Conservation (phyloP, 2,329 filamentous ascomycete species). For the Aspergillus hiratsukae region DNA sequence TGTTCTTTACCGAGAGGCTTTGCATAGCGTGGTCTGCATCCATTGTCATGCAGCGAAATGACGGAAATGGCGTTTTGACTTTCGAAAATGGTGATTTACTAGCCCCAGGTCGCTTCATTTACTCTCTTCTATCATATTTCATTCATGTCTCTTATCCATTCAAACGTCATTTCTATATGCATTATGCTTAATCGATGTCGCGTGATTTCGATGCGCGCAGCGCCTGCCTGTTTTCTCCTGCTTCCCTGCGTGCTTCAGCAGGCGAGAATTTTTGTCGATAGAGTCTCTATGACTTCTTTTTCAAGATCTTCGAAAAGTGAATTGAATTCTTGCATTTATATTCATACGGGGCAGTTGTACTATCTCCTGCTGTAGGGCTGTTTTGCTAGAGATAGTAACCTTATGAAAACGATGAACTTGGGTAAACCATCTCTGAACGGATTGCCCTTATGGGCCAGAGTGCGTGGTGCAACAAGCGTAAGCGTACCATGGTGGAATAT, state of each 20-base stretch:
- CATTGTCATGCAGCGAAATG: conserved; percentile 32
- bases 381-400: background rate
- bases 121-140: conserved; percentile 3
- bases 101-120: conserved; percentile 6
- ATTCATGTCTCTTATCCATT: background rate
- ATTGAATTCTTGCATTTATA: background rate
- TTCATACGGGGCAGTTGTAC: background rate
- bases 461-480: background rate
- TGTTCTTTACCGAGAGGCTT: conserved; percentile 24
- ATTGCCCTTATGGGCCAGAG: background rate
- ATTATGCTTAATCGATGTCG: background rate
- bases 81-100: conserved; percentile 16
- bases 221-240: background rate
- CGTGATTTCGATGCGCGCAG: background rate
- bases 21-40: conserved; percentile 40
- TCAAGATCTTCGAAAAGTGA: background rate
- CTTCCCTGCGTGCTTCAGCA: background rate
- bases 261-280: background rate
- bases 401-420: background rate
- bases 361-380: background rate
- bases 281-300: background rate
- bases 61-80: conserved; percentile 31
- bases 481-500: background rate
- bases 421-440: background rate
- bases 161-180: background rate